Evolutionary conservation across 345 rosid species (phyloP), one percentile per base, ranked within the genome.

Genomic region (Gossypium stocksii): DNA sequence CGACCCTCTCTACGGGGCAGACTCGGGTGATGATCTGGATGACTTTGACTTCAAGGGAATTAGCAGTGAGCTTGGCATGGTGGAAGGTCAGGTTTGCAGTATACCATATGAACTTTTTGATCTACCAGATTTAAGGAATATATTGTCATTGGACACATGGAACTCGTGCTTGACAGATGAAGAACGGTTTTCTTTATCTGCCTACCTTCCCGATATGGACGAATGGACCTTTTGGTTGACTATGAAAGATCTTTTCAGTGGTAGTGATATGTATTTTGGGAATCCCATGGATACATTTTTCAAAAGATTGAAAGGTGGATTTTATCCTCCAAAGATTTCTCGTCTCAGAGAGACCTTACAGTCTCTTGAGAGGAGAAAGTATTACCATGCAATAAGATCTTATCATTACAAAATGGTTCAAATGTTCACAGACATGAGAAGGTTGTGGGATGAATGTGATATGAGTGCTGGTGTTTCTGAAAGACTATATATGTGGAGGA

Each of bases 131-230:
- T 85, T 90, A 69, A 88, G 54, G 79, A 85, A 74, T 51, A 83
- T 90, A 70, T 73, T 90, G 57, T 90, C 89, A 64, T 16, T 80
- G 29, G 90, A 83, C 53, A 84, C 94, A 54, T 90, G 94, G 94
- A 84, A 90, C 79, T 87, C 83, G 15, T 82, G 82, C 79, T 83
- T 88, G 60, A 84, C 90, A 0, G 88, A 87, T 75, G 92, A 87
- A 73, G 94, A 90, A 68, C 83, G 92, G 78, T 87, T 84, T 77
- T 65, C 57, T 57, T 83, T 90, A 17, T 82, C 88, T 9, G 80
- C 83, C 78, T 84, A 82, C 81, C 88, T 90, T 59, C 94, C 94
- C 2, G 94, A 90, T 83, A 83, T 88, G 89, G 90, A 87, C 68
- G 85, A 84, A 71, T 80, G 85, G 70, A 83, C 85, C 12, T 90